Evolutionary conservation across 208 protist genomes (phyloP).

Genomic region (Sergeia podlipaevii): DNA sequence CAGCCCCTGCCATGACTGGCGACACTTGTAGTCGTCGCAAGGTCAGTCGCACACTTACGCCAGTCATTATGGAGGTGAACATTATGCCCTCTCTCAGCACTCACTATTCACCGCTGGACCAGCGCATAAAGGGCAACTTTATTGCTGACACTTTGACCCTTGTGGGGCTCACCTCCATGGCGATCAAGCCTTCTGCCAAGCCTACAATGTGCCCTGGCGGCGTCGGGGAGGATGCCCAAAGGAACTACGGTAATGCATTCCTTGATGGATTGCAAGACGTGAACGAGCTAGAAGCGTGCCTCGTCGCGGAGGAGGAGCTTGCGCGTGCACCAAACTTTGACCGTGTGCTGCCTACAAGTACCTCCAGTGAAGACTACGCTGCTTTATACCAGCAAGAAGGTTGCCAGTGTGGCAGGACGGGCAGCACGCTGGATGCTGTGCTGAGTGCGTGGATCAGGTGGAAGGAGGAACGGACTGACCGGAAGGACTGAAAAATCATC

Average conservation of each 20-base stretch:
- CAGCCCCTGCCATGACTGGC: not conserved
- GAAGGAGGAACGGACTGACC: not conserved
- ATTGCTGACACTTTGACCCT: conserved; percentile 79
- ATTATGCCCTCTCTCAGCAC: conserved; percentile 86
- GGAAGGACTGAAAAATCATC: conserved; percentile 1
- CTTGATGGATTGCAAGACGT: conserved; percentile 18
- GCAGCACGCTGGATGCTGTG: conserved; percentile 28
- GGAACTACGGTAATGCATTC: conserved; percentile 24
- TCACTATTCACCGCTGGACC: conserved; percentile 73
- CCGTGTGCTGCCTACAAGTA: conserved; percentile 35
- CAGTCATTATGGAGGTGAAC: conserved; percentile 84
- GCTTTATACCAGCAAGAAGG: conserved; percentile 12
- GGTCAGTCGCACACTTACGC: conserved; percentile 9
- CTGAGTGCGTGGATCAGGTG: conserved; percentile 37
- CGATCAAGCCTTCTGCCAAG: conserved; percentile 9
- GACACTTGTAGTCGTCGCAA: too few species aligned
- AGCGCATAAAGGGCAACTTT: conserved; percentile 79
- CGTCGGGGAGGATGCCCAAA: not conserved
- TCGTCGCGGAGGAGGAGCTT: conserved; percentile 46
- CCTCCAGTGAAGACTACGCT: conserved; percentile 26
- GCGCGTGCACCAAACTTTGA: conserved; percentile 28
- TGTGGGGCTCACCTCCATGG: conserved; percentile 48
- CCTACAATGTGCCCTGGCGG: too few species aligned
- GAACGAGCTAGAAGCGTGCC: conserved; percentile 32
- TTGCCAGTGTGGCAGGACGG: not conserved